phyloP scores from a whole-genome alignment of 2,329 filamentous ascomycete species.

The Alternaria triticimaculans region DNA sequence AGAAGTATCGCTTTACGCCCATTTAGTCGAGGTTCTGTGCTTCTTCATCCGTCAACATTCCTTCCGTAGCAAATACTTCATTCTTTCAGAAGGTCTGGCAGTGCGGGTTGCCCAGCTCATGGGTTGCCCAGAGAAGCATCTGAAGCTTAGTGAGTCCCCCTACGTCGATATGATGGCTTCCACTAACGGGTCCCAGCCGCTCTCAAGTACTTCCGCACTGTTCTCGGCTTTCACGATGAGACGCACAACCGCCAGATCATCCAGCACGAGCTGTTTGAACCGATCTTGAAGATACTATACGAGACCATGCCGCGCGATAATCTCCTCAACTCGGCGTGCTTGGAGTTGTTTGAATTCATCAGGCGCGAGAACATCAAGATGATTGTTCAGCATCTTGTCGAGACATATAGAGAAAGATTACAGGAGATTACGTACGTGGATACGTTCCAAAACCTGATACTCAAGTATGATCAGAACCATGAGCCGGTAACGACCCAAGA shows the following conservation, averaged over 20 bases:
- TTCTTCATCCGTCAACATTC: constrained; percentile 93
- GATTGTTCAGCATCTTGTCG: constrained; percentile 82
- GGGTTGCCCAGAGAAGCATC: constrained; percentile 83
- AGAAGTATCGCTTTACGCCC: constrained; percentile 87
- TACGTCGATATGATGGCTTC: not conserved
- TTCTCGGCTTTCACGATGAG: constrained; percentile 85
- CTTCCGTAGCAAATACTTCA: constrained; percentile 85
- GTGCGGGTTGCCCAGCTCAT: constrained; percentile 83
- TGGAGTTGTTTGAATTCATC: constrained; percentile 93
- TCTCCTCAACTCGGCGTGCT: constrained; percentile 87
- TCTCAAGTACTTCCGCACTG: constrained; percentile 89
- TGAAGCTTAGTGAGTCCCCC: constrained; percentile 76
- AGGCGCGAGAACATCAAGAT: constrained; percentile 69
- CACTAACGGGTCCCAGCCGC: constrained; percentile 65
- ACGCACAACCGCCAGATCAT: constrained; percentile 88
- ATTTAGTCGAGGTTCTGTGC: constrained; percentile 89
- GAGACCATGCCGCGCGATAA: constrained; percentile 92
- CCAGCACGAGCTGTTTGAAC: constrained; percentile 79
- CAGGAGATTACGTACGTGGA: constrained; percentile 80
- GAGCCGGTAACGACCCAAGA: constrained; percentile 63
- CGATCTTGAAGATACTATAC: constrained; percentile 82
- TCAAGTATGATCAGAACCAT: constrained; percentile 76
- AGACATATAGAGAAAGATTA: constrained; percentile 80
- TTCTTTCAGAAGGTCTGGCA: constrained; percentile 79
- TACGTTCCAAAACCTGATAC: constrained; percentile 78